Evolutionary conservation across 2,329 filamentous ascomycete genomes (phyloP).

Genomic region (Exophiala bonariae): DNA sequence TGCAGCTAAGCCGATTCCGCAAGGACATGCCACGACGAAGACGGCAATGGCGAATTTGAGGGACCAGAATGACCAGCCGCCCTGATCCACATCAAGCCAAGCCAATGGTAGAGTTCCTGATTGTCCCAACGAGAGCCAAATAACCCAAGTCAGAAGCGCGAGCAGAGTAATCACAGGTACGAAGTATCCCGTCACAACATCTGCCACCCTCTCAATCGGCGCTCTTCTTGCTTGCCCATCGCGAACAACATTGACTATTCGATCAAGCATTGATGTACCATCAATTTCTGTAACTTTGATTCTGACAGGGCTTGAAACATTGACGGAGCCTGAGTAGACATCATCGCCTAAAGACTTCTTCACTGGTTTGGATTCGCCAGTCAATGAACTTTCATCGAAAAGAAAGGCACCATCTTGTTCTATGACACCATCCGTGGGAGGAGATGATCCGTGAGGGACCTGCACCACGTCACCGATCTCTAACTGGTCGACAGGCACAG

Average conservation of each 20-base stretch:
- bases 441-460: constrained; percentile 76
- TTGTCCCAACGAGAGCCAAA: constrained; percentile 47
- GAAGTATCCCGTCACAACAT: constrained; percentile 50
- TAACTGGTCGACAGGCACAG: constrained; percentile 66
- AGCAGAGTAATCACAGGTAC: constrained; percentile 50
- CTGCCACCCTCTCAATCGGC: constrained; percentile 49
- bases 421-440: constrained; percentile 76
- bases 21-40: constrained; percentile 84
- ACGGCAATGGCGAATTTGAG: constrained; percentile 74
- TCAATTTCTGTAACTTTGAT: constrained; percentile 46
- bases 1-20: constrained; percentile 79
- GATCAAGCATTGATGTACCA: constrained; percentile 51
- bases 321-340: constrained; percentile 49
- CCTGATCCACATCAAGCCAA: constrained; percentile 51
- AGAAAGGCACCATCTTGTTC: constrained; percentile 55
- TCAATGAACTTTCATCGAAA: constrained; percentile 90
- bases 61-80: constrained; percentile 53
- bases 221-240: constrained; percentile 51
- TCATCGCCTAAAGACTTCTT: constrained; percentile 42
- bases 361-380: constrained; percentile 54
- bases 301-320: constrained; percentile 46
- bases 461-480: constrained; percentile 74
- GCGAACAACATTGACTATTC: constrained; percentile 49
- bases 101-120: constrained; percentile 47
- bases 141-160: constrained; percentile 47